These are phyloP conservation scores for Penicillium hesseltinei DNA, from an alignment of 2,329 filamentous ascomycete genomes.

Conservation along the genomic window DNA sequence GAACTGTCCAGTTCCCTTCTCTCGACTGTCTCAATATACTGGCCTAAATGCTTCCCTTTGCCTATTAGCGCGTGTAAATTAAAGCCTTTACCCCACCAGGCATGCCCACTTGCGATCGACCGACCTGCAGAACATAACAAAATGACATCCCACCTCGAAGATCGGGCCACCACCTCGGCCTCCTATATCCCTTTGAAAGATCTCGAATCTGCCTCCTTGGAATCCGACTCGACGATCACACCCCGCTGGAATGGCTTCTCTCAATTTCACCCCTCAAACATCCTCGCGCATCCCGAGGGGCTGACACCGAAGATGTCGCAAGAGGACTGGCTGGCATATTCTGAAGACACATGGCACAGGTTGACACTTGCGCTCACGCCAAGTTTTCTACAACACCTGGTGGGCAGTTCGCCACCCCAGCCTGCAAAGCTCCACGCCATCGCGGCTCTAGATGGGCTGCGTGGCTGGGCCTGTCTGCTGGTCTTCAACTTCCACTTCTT, in stretches of 20 bases:
- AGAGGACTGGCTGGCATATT: conserved; percentile 27
- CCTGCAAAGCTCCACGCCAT: conserved; percentile 37
- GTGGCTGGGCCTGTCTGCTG: conserved; percentile 46
- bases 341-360: conserved; percentile 24
- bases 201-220: conserved; percentile 26
- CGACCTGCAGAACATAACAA: conserved; percentile 3
- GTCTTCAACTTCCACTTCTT: conserved; percentile 50
- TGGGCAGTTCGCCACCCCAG: conserved; percentile 30
- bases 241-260: conserved; percentile 26
- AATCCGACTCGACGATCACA: conserved; percentile 2
- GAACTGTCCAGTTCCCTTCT: background rate
- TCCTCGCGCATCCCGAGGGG: conserved; percentile 20
- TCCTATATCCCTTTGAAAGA: conserved; percentile 31
- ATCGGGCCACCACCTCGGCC: conserved; percentile 23
- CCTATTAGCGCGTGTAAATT: background rate
- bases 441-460: conserved; percentile 43
- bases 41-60: background rate
- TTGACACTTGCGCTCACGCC: conserved; percentile 35
- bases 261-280: conserved; percentile 25
- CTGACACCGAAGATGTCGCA: conserved; percentile 20
- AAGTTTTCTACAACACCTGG: conserved; percentile 37
- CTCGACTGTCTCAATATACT: background rate
- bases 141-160: conserved; percentile 16
- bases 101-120: conserved; percentile 5
- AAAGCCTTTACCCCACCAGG: conserved; percentile 1